Base-by-base conservation (phyloP, 179 eudicot species). In the Beta macrorhiza region DNA sequence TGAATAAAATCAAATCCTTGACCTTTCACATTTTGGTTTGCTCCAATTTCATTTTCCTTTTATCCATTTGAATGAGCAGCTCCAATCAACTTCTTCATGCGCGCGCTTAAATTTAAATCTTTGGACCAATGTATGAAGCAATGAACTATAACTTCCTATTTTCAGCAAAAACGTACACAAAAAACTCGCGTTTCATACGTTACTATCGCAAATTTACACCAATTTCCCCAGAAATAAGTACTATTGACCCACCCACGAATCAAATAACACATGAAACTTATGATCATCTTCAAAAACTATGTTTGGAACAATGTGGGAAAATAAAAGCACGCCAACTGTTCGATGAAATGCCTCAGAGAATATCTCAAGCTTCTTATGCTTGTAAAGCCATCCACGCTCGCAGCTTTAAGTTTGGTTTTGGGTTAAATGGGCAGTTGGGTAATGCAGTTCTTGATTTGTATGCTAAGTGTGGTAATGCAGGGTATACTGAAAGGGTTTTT, bases 371-470 rank as follows among this genome's bases (percentile, higher is more conserved):
- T 17, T 83, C 79, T 1, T 85, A 79, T 58, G 57, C 58, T 15
- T 75, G 87, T 81, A 87, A 75, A 78, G 19, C 79, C 10, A 80
- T 93, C 62, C 97, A 95, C 80, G 86, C 89, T 19, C 86, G 81
- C 9, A 91, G 91, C 79, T 74, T 95, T 70, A 91, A 82, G 61
- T 79, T 83, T 67, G 93, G 93, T 69, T 78, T 88, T 78, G 82
- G 83, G 12, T 85, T 85, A 19, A 68, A 84, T 67, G 92, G 91
- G 67, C 71, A 83, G 69, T 72, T 95, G 80, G 97, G 90, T 29
- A 91, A 86, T 87, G 90, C 90, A 62, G 80, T 95, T 77, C 74
- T 95, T n/a, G 97, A 93, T 89, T 91, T 92, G 82, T 93, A 95
- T 74, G 91, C 92, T 25, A 95, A 95, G 75, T 95, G 97, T 85